Percentiles rank a stretch among this genome's conserved stretches.
Conservation (phyloP, 1,284 basidiomycete genomes). For the Puccinia hordei region DNA sequence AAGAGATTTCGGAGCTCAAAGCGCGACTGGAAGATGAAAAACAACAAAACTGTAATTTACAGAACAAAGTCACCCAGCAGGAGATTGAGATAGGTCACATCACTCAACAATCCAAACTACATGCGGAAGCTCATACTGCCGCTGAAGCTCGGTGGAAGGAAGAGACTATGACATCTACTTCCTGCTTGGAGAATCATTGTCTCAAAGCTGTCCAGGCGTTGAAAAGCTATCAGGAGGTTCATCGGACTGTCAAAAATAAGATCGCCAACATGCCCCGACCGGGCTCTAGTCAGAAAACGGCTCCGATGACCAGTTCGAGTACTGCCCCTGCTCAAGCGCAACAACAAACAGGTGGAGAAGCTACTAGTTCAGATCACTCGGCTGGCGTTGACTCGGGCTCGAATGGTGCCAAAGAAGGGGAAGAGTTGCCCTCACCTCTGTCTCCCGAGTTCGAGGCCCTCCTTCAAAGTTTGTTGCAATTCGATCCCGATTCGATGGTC, state of each 20-base stretch:
- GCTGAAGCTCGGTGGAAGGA: conserved; percentile 22
- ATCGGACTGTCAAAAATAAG: conserved; percentile 23
- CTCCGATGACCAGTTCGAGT: not conserved
- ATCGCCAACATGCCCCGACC: conserved; percentile 46
- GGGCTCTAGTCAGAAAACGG: conserved; percentile 41
- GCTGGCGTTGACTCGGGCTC: conserved; percentile 37
- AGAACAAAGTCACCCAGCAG: conserved; percentile 32
- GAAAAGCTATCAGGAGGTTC: conserved; percentile 16
- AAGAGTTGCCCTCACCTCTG: conserved; percentile 53
- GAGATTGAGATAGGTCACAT: conserved; percentile 25
- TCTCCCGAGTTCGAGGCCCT: conserved; percentile 68
- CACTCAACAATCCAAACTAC: conserved; percentile 21
- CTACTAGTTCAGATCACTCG: conserved; percentile 53
- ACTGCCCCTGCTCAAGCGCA: conserved; percentile 52
- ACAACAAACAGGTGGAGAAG: not conserved
- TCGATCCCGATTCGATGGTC: conserved; percentile 79
- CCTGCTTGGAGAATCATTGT: conserved; percentile 32
- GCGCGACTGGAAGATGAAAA: conserved; percentile 60
- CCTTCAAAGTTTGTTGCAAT: conserved; percentile 69
- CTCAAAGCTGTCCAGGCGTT: conserved; percentile 18
- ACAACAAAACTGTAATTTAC: conserved; percentile 18
- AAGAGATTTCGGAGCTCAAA: conserved; percentile 74
- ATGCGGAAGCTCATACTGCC: conserved; percentile 8
- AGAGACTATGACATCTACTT: conserved; percentile 1
- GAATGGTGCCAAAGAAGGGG: conserved; percentile 40